Evolutionary conservation across 2,329 filamentous ascomycete genomes (phyloP).

Genomic region (Fusarium clavum): DNA sequence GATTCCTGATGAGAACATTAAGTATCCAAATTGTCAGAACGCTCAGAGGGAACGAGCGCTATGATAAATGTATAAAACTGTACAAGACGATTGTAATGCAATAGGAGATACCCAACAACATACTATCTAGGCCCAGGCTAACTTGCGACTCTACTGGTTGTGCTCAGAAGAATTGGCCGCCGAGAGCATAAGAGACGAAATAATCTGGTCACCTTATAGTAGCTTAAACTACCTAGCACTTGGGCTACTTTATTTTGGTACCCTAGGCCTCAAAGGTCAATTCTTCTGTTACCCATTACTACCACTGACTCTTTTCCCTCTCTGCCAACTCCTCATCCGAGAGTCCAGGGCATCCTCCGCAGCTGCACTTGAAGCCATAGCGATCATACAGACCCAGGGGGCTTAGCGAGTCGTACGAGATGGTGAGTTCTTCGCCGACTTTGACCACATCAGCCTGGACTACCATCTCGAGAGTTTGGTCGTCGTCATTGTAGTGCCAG

Average conservation of each 20-base stretch:
- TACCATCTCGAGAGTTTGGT: slow-evolving; percentile 56
- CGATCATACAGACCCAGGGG: slow-evolving; percentile 54
- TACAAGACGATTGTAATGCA: slow-evolving; percentile 14
- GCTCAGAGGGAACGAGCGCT: slow-evolving; percentile 1
- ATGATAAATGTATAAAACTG: slow-evolving; percentile 28
- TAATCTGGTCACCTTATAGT: background rate
- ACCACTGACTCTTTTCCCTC: background rate
- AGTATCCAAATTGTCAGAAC: slow-evolving; percentile 1
- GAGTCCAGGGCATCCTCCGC: slow-evolving; percentile 57
- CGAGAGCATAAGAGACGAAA: background rate
- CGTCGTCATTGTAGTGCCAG: slow-evolving; percentile 55
- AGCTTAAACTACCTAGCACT: background rate
- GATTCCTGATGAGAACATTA: background rate
- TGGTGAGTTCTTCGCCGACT: slow-evolving; percentile 62
- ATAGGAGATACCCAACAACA: slow-evolving; percentile 31
- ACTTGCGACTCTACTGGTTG: slow-evolving; percentile 3
- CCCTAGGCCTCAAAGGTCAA: background rate
- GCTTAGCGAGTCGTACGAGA: slow-evolving; percentile 58
- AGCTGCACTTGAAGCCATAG: slow-evolving; percentile 66
- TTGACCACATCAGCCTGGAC: slow-evolving; percentile 51
- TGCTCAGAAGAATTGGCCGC: background rate
- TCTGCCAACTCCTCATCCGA: slow-evolving; percentile 27
- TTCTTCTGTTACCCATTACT: background rate
- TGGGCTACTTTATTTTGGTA: background rate
- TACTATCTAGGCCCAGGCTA: slow-evolving; percentile 1